Evolutionary conservation across 305 asterid species (phyloP).

Genomic region (Rubia occidens): DNA sequence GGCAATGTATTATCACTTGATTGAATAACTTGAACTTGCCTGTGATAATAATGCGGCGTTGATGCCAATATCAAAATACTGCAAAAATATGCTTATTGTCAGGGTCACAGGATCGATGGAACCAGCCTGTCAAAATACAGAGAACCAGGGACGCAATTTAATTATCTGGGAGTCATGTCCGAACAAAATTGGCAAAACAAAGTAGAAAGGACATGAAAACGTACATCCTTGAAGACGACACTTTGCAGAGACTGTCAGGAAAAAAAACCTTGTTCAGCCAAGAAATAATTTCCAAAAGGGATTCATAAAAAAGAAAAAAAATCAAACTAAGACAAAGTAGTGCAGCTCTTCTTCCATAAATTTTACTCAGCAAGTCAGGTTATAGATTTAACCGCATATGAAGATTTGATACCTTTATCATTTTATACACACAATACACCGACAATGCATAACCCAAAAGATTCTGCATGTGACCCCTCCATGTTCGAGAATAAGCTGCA

Average conservation of each 20-base stretch:
- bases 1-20: constrained; percentile 10
- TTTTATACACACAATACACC: constrained; percentile 86
- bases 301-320: constrained; percentile 5
- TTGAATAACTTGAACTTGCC: constrained; percentile 28
- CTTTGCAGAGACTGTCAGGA: constrained; percentile 93
- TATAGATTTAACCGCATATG: constrained; percentile 1
- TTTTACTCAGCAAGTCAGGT: not conserved
- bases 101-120: constrained; percentile 88
- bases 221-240: constrained; percentile 94
- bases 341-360: not conserved
- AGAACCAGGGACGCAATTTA: not conserved
- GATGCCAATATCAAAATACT: constrained; percentile 87
- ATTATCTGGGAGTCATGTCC: constrained; percentile 13
- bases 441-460: constrained; percentile 93
- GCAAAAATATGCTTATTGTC: constrained; percentile 86
- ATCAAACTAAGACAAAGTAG: not conserved
- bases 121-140: constrained; percentile 60
- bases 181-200: constrained; percentile 5
- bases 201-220: constrained; percentile 9
- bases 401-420: constrained; percentile 59
- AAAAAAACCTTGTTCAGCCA: constrained; percentile 20
- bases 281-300: constrained; percentile 13
- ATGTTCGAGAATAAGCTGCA: constrained; percentile 96
- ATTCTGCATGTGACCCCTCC: constrained; percentile 99
- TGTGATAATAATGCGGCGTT: constrained; percentile 79